Percentiles rank a stretch among this genome's conserved stretches.
Evolutionary conservation across 2,329 filamentous ascomycete genomes (phyloP).

Genomic region (Rutstroemia sp.): DNA sequence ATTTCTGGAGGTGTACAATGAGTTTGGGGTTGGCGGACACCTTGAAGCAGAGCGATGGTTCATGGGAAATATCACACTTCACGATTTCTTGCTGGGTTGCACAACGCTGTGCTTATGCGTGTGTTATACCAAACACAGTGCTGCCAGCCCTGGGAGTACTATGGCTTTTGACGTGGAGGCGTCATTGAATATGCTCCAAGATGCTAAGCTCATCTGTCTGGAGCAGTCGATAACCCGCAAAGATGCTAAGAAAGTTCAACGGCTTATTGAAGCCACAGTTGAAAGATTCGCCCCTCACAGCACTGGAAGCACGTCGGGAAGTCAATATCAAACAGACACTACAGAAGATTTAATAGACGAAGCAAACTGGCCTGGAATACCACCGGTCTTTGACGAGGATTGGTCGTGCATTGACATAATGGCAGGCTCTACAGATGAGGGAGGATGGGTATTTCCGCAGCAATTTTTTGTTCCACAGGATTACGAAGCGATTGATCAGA

Average conservation of each 20-base stretch:
- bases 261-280: background rate
- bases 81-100: conserved; percentile 25
- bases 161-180: background rate
- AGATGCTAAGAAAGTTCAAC: background rate
- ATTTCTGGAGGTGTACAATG: conserved; percentile 23
- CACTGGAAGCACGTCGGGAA: background rate
- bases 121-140: background rate
- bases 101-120: conserved; percentile 21
- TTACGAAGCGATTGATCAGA: background rate
- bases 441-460: background rate
- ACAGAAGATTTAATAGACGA: background rate
- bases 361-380: background rate
- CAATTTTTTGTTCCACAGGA: background rate
- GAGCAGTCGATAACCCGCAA: background rate
- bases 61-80: conserved; percentile 22
- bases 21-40: conserved; percentile 22
- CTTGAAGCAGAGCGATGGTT: conserved; percentile 23
- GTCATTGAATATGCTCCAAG: background rate
- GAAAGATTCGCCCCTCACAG: background rate
- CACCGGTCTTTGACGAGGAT: background rate
- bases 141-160: no score
- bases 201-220: background rate
- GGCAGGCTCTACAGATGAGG: background rate
- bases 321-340: background rate
- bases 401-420: background rate